Conservation (phyloP, 352 stramenopile species). For the Pythium folliculosum region DNA sequence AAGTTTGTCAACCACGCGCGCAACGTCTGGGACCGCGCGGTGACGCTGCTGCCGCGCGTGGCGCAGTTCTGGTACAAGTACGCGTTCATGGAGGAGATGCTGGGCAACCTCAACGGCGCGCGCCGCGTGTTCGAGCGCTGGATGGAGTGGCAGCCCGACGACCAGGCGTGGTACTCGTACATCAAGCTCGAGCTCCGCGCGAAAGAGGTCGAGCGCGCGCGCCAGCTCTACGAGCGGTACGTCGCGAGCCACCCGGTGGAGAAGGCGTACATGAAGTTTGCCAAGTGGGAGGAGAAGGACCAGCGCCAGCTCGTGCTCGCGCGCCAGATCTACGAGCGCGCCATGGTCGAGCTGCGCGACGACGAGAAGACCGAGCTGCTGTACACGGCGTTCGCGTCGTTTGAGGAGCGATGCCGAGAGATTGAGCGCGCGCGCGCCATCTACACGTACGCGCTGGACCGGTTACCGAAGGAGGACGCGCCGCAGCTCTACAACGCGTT, state of each 20-base stretch:
- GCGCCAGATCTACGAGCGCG: constrained; percentile 94
- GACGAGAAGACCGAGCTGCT: constrained; percentile 85
- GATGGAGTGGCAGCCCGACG: constrained; percentile 98
- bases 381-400: constrained; percentile 95
- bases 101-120: constrained; percentile 94
- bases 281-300: constrained; percentile 97
- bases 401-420: constrained; percentile 97
- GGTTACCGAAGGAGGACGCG: constrained; percentile 83
- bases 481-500: constrained; percentile 96
- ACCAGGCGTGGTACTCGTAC: constrained; percentile 98
- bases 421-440: constrained; percentile 90
- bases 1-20: constrained; percentile 99
- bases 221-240: constrained; percentile 95
- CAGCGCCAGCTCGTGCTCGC: constrained; percentile 92
- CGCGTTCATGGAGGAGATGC: constrained; percentile 99
- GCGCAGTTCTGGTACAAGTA: constrained; percentile 99
- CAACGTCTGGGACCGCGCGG: constrained; percentile 94
- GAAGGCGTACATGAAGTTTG: constrained; percentile 97
- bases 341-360: constrained; percentile 89
- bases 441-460: constrained; percentile 84
- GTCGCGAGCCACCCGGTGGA: constrained; percentile 89
- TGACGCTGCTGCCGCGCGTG: constrained; percentile 95
- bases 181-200: constrained; percentile 98
- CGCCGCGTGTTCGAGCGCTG: constrained; percentile 96
- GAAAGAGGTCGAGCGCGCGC: constrained; percentile 80